Evolutionary conservation across 345 rosid genomes (phyloP).

Genomic region (Dipteronia sinensis): DNA sequence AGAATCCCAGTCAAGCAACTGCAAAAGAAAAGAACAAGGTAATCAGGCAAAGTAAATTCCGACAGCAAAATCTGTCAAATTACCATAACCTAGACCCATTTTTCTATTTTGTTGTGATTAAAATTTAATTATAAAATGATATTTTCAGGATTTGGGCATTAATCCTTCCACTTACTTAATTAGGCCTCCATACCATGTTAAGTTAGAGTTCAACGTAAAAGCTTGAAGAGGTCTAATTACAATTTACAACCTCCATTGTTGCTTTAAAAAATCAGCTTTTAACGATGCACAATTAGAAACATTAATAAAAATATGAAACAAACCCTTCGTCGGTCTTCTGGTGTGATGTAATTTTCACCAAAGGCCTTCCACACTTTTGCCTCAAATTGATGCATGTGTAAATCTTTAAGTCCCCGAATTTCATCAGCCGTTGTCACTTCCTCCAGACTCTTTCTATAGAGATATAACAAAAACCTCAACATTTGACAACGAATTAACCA

Average conservation of each 20-base stretch:
- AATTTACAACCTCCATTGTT: neutral
- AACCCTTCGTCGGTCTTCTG: slow-evolving; percentile 41
- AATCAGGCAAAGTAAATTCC: slow-evolving; percentile 5
- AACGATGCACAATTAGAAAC: neutral
- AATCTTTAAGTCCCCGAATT: slow-evolving; percentile 44
- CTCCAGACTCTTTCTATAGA: slow-evolving; percentile 37
- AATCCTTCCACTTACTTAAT: neutral
- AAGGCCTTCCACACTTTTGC: slow-evolving; percentile 40
- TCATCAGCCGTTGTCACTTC: slow-evolving; percentile 35
- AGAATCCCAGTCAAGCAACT: slow-evolving; percentile 57
- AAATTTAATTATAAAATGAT: neutral
- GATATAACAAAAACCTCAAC: neutral
- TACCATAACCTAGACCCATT: neutral
- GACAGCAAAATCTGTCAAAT: neutral
- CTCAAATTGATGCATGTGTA: slow-evolving; percentile 56
- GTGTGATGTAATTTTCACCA: slow-evolving; percentile 18
- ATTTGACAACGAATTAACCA: neutral
- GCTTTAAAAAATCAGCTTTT: neutral
- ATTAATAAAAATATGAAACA: neutral
- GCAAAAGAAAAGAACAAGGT: slow-evolving; percentile 15
- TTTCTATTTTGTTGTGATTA: neutral
- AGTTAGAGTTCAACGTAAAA: neutral
- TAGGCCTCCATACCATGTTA: neutral
- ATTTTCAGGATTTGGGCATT: too few relatives aligned
- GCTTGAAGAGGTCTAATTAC: neutral